Evolutionary conservation across 371 early-diverging fungal species (phyloP).

Genomic region (Batrachochytrium dendrobatidis): DNA sequence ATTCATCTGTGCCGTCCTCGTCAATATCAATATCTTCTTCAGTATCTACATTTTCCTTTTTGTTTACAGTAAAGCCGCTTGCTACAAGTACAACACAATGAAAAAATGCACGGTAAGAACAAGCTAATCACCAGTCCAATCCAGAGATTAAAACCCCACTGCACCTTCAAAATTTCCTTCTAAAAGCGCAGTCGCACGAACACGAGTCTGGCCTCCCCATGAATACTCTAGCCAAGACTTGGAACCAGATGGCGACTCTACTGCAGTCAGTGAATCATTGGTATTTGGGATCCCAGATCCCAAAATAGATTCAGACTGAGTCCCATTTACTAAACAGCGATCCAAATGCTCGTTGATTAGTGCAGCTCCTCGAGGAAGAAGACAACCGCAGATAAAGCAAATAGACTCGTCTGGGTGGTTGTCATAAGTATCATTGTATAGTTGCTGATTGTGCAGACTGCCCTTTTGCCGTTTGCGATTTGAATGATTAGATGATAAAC

Average conservation of each 20-base stretch:
- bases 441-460: background rate
- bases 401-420: slow-evolving; percentile 17
- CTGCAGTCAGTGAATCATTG: background rate
- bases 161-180: slow-evolving; percentile 58
- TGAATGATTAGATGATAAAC: background rate
- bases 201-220: slow-evolving; percentile 78
- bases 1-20: slow-evolving; percentile 64
- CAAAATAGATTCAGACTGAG: slow-evolving; percentile 3
- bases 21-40: slow-evolving; percentile 77
- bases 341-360: slow-evolving; percentile 66
- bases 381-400: slow-evolving; percentile 68
- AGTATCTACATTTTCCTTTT: slow-evolving; percentile 51
- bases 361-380: slow-evolving; percentile 51
- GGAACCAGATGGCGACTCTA: background rate
- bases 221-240: slow-evolving; percentile 64
- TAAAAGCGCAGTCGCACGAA: slow-evolving; percentile 73
- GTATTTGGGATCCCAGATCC: background rate
- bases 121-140: background rate
- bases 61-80: slow-evolving; percentile 47
- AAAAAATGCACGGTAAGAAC: slow-evolving; percentile 3
- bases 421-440: background rate
- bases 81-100: slow-evolving; percentile 26
- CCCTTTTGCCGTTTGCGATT: background rate
- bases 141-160: background rate
- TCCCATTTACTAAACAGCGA: slow-evolving; percentile 39